Base-by-base conservation (phyloP, 2,329 filamentous ascomycete species). In the Beauveria asiatica region DNA sequence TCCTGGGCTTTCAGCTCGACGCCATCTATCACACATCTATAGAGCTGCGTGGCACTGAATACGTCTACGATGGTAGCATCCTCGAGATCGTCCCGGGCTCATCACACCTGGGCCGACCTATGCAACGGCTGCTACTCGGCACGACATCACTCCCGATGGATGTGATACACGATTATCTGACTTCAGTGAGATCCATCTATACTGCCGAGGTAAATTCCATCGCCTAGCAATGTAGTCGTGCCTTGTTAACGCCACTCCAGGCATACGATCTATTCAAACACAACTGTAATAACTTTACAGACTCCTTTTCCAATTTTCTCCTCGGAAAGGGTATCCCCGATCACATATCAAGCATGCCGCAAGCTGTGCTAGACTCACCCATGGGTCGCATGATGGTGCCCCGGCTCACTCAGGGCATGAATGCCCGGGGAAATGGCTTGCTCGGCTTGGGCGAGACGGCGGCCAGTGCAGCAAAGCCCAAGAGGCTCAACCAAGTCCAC, bases 271-370 rank as follows among this genome's bases (percentile, higher is more conserved):
- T 97, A 5, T 96, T 83, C 72, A 90, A 76, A 67, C 92, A 97
- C 74, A 99, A 99, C 71, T 97, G 93, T 78, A 99, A 97, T 76
- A 97, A 97, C 73, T 99, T 97, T 73, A 90, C 89, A 3, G 93
- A 97, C 69, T 92, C 96, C 63, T 87, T 97, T 65, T 80, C 90
- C 64, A 94, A 90, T 73, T 97, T 97, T 64, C 78, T 97, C 0
- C 78, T 97, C 1, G 93, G 94, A 23, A 89, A 86, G 66, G 89
- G 90, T 3, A 97, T 97, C 62, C 94, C 94, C 0, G 82, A 86
- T 1, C 86, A 96, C 67, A 97, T 99, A 65, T 83, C 84, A 33
- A 90, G 87, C 65, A 86, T 97, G 70, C 93, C 93, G 0, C 82
- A 92, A 68, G 88, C 87, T 1, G 92, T 97, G 9, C 80, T 97